Percentiles rank a stretch among this genome's conserved stretches.
phyloP scores from a whole-genome alignment of 495 filamentous ascomycete species.

The Apiosordaria backusii region DNA sequence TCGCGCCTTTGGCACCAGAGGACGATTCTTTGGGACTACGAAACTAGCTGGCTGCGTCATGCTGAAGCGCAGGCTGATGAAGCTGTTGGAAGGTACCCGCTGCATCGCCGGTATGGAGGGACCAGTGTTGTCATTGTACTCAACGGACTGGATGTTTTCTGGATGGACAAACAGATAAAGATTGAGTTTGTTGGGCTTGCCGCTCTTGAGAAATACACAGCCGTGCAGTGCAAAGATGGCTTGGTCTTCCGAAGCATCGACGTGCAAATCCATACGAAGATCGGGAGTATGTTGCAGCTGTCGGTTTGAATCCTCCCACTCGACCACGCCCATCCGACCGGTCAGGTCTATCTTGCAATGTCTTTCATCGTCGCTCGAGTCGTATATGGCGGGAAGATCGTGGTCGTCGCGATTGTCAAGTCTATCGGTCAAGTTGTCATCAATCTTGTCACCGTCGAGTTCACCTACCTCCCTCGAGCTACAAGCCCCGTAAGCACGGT shows the following conservation, averaged over 20 bases:
- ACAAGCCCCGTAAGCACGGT: constrained; percentile 3
- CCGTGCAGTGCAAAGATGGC: constrained; percentile 10
- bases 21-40: constrained; percentile 8
- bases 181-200: constrained; percentile 1
- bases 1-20: constrained; percentile 8
- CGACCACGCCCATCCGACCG: neutral
- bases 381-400: neutral
- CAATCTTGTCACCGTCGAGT: neutral
- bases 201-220: constrained; percentile 4
- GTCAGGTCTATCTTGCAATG: constrained; percentile 10
- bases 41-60: constrained; percentile 6
- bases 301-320: constrained; percentile 7
- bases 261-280: constrained; percentile 4
- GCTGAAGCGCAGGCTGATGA: neutral
- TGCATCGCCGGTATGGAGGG: neutral
- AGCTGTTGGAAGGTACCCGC: neutral
- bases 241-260: constrained; percentile 6
- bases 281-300: constrained; percentile 10
- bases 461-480: constrained; percentile 11
- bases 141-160: constrained; percentile 3
- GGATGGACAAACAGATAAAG: constrained; percentile 8
- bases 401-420: neutral
- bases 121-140: neutral
- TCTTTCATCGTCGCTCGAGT: constrained; percentile 5
- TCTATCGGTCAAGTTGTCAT: neutral